Conservation (phyloP, 768 basidiomycete genomes). For the Leccinum fibrillosum region DNA sequence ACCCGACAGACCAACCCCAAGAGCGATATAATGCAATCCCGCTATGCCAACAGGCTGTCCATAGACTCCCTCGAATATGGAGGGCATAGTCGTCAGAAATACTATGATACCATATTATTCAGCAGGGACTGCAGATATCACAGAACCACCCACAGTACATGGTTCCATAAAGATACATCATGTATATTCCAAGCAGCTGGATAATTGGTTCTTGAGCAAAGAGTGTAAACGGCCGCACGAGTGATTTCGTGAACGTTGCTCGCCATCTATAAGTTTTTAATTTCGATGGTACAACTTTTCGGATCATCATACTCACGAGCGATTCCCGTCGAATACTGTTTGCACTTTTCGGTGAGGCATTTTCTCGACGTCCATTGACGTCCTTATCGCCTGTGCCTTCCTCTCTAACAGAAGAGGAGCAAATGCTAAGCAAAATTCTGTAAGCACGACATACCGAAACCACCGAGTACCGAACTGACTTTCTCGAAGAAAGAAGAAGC, state of each 20-base stretch:
- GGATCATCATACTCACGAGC: conserved; percentile 38
- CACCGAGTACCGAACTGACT: conserved; percentile 37
- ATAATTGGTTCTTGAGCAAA: conserved; percentile 62
- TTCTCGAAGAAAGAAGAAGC: conserved; percentile 59
- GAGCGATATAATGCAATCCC: conserved; percentile 67
- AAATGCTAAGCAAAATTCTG: conserved; percentile 21
- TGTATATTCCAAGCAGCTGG: conserved; percentile 63
- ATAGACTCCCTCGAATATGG: conserved; percentile 56
- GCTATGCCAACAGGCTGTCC: conserved; percentile 53
- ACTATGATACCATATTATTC: conserved; percentile 38
- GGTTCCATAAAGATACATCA: conserved; percentile 66
- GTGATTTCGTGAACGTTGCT: conserved; percentile 46
- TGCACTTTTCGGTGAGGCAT: conserved; percentile 35
- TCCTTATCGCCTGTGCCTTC: conserved; percentile 48
- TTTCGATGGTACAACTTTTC: neutral
- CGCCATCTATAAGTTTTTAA: conserved; percentile 41
- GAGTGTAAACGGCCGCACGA: conserved; percentile 67
- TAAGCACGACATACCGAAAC: conserved; percentile 10
- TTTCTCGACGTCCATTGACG: conserved; percentile 48
- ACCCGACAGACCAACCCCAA: conserved; percentile 57
- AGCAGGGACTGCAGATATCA: neutral
- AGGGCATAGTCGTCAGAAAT: conserved; percentile 62
- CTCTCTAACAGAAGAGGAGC: conserved; percentile 38
- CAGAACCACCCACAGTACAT: conserved; percentile 46
- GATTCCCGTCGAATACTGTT: conserved; percentile 45